Conservation (phyloP, 129 eudicot species). For the Saposhnikovia divaricata region DNA sequence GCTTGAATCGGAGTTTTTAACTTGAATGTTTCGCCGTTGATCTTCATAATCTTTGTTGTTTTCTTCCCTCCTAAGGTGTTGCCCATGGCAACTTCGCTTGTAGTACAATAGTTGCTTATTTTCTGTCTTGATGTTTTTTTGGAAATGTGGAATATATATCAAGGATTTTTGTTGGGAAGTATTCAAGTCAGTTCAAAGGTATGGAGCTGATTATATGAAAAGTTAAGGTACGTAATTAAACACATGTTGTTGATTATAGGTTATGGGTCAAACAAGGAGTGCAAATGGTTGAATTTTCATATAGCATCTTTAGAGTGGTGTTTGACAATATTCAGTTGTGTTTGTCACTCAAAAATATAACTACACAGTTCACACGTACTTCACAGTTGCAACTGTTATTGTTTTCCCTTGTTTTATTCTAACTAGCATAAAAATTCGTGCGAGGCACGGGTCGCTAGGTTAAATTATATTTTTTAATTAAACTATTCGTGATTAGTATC, state of each 20-base stretch:
- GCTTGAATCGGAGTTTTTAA: conserved; percentile 71
- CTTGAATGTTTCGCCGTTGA: conserved; percentile 61
- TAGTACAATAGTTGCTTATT: background rate
- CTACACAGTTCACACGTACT: too few relatives aligned
- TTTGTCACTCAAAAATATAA: too few relatives aligned
- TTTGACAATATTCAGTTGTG: too few relatives aligned
- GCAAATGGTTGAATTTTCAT: background rate
- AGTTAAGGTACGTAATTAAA: too few relatives aligned
- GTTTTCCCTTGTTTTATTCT: background rate
- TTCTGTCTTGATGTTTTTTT: background rate
- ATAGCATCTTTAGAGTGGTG: background rate
- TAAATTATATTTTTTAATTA: too few relatives aligned
- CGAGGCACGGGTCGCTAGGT: too few relatives aligned
- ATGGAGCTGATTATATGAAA: too few relatives aligned
- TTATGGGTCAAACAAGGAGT: background rate
- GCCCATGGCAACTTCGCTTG: conserved; percentile 35
- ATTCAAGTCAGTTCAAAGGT: background rate
- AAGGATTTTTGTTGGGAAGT: background rate
- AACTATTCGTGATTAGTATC: too few relatives aligned
- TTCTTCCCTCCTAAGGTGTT: conserved; percentile 66
- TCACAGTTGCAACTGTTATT: too few relatives aligned
- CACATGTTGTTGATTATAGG: too few relatives aligned
- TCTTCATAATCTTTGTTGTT: conserved; percentile 68
- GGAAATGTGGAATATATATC: background rate
- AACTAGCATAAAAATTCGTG: too few relatives aligned